These are phyloP conservation scores for Yamadazyma taylorii DNA, from an alignment of 1,139 yeast species.

Conservation along the genomic window DNA sequence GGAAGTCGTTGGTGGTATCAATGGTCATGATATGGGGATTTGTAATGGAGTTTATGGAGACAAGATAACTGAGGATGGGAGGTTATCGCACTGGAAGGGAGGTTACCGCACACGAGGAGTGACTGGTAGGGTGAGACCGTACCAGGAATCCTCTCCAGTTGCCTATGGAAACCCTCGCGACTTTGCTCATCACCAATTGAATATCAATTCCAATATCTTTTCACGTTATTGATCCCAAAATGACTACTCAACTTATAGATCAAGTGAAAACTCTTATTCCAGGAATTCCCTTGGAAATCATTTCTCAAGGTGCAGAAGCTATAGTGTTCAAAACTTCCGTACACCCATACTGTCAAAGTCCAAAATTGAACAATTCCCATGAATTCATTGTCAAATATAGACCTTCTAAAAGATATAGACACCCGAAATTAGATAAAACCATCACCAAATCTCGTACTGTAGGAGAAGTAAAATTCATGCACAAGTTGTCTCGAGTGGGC, in stretches of 20 bases:
- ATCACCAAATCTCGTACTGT: slow-evolving; percentile 79
- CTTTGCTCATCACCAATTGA: no score
- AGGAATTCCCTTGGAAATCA: slow-evolving; percentile 48
- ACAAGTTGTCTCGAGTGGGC: slow-evolving; percentile 54
- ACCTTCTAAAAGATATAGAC: slow-evolving; percentile 88
- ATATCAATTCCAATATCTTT: no score
- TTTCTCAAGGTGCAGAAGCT: slow-evolving; percentile 97
- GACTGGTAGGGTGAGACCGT: no score
- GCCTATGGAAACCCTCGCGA: no score
- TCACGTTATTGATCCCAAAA: slow-evolving; percentile 17
- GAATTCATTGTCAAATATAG: slow-evolving; percentile 76
- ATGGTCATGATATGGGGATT: no score
- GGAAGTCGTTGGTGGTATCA: no score
- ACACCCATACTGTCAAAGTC: slow-evolving; percentile 59
- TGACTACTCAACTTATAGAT: slow-evolving; percentile 45
- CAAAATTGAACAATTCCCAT: slow-evolving; percentile 16
- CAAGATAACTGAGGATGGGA: no score
- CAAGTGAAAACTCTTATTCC: slow-evolving; percentile 45
- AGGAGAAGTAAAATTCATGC: slow-evolving; percentile 79
- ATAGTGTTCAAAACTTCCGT: slow-evolving; percentile 62
- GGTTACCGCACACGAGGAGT: no score
- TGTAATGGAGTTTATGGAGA: no score
- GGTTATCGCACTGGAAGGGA: no score
- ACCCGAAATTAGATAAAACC: slow-evolving; percentile 72
- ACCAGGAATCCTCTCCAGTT: no score